phyloP scores from a whole-genome alignment of 306 rosid genomes.

The Vachellia pachyceras region DNA sequence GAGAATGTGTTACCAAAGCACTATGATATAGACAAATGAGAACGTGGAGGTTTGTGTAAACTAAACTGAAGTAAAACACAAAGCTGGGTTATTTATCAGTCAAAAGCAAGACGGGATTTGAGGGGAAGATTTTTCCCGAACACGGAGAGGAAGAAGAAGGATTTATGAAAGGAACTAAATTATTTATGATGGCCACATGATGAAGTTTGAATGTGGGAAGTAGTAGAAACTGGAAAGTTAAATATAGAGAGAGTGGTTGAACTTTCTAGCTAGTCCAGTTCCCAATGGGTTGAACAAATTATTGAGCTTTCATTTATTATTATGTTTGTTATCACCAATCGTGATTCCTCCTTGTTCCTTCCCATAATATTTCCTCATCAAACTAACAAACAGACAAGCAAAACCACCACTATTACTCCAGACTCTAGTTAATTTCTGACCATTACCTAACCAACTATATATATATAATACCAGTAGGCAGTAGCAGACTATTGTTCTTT shows the following conservation, averaged over 20 bases:
- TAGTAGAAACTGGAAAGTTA: not conserved
- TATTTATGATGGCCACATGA: not conserved
- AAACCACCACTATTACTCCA: not conserved
- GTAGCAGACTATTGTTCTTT: not conserved
- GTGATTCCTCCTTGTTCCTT: not conserved
- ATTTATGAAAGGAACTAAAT: not conserved
- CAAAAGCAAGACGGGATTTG: too few species aligned
- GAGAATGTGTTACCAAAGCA: too few species aligned
- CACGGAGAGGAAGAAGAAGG: not conserved
- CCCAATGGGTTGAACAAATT: not conserved
- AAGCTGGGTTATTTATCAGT: too few species aligned
- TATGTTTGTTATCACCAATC: not conserved
- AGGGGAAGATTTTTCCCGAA: constrained; percentile 1
- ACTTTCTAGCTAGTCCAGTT: constrained; percentile 6
- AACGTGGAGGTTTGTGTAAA: too few species aligned
- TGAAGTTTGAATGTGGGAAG: not conserved
- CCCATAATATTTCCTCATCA: not conserved
- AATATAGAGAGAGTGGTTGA: not conserved
- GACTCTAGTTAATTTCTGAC: constrained; percentile 3
- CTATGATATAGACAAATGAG: too few species aligned
- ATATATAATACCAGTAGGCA: too few species aligned
- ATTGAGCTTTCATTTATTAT: not conserved
- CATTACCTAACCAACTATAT: not conserved
- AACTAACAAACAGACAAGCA: not conserved
- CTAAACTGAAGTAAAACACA: too few species aligned